These are phyloP conservation scores for Pythium chondricola DNA, from an alignment of 352 stramenopile genomes.

Conservation along the genomic window DNA sequence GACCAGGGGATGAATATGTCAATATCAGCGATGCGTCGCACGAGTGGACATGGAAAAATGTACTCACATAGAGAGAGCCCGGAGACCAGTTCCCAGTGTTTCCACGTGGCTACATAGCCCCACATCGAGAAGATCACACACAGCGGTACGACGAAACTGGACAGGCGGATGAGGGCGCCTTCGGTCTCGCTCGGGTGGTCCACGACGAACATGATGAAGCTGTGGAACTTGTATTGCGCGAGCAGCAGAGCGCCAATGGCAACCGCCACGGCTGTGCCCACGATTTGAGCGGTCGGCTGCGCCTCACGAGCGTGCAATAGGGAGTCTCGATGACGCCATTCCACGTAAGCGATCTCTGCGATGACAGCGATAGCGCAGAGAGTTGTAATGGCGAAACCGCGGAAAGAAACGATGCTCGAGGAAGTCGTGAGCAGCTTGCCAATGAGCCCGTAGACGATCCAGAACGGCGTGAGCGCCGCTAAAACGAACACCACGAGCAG, in stretches of 20 bases:
- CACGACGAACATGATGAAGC: constrained; percentile 31
- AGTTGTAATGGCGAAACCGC: constrained; percentile 19
- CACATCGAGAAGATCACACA: constrained; percentile 23
- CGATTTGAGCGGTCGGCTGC: constrained; percentile 2
- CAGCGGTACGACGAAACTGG: constrained; percentile 22
- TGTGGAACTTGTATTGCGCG: constrained; percentile 39
- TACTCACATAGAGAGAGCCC: constrained; percentile 28
- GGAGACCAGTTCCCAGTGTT: constrained; percentile 26
- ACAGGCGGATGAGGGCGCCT: constrained; percentile 19
- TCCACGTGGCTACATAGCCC: constrained; percentile 20
- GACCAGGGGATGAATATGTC: neutral
- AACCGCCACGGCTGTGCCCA: constrained; percentile 1
- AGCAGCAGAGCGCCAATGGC: constrained; percentile 31
- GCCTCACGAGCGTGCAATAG: constrained; percentile 1
- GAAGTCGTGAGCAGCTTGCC: constrained; percentile 32
- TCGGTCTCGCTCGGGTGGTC: constrained; percentile 19
- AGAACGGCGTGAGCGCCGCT: constrained; percentile 33
- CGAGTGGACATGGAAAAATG: neutral
- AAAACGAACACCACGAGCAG: constrained; percentile 20
- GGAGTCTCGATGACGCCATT: constrained; percentile 6
- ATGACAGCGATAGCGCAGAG: constrained; percentile 14
- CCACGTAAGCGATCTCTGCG: constrained; percentile 17
- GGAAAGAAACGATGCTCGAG: constrained; percentile 16
- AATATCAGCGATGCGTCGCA: neutral
- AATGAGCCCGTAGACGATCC: constrained; percentile 34